Conservation (phyloP, 1,284 basidiomycete genomes). For the Malassezia dermatis region DNA sequence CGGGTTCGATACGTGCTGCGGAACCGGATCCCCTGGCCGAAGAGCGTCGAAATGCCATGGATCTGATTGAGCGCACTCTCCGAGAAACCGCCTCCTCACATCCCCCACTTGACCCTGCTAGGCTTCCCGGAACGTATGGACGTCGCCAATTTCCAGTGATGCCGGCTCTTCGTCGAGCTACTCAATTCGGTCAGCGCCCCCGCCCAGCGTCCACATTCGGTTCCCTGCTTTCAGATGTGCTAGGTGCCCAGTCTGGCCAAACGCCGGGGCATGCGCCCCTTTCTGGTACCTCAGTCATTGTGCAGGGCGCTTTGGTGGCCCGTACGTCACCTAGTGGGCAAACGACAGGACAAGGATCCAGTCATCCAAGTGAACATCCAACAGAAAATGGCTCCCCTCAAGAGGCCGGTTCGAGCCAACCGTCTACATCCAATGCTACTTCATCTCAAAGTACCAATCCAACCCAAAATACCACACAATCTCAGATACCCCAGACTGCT, state of each 20-base stretch:
- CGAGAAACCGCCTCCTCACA: background rate
- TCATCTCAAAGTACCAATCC: background rate
- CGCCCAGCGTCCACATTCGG: conserved; percentile 10
- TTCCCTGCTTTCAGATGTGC: conserved; percentile 11
- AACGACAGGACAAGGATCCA: background rate
- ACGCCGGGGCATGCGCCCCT: background rate
- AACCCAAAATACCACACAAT: background rate
- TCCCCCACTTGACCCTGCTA: background rate
- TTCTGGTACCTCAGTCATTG: conserved; percentile 40
- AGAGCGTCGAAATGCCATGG: background rate
- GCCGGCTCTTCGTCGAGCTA: background rate
- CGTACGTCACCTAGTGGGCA: conserved; percentile 14
- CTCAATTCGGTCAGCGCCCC: background rate
- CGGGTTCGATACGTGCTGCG: background rate
- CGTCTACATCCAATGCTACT: background rate
- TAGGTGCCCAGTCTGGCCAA: conserved; percentile 1
- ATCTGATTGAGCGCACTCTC: conserved; percentile 6
- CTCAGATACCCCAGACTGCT: conserved; percentile 25
- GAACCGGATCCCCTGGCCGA: background rate
- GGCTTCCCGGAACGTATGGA: conserved; percentile 2
- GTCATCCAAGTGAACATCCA: background rate
- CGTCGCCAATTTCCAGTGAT: background rate
- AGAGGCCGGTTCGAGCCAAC: background rate
- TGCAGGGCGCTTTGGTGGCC: conserved; percentile 41
- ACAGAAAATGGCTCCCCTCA: background rate